Base-by-base conservation (phyloP, 2,329 filamentous ascomycete genomes). In the Paecilomyces niveus region DNA sequence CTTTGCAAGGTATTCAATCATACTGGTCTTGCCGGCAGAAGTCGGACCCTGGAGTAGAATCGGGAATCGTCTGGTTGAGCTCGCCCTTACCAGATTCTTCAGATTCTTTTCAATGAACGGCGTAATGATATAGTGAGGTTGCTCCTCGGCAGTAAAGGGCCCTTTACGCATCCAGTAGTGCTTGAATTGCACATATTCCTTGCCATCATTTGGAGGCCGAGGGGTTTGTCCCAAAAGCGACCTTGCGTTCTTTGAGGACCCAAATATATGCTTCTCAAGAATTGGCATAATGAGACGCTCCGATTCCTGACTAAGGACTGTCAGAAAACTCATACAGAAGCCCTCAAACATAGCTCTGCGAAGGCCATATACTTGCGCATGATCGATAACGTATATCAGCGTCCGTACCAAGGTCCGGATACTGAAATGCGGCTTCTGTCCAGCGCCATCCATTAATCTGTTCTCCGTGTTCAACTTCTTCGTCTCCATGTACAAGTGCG, bases 1-100 rank as follows among this genome's bases (percentile, higher is more conserved):
- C 68, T 96, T 94, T n/a, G 95, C 93, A 39, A 99, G 82, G 71
- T 96, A 97, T 74, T 97, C 93, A 50, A 99, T 96, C 94, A 99
- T 99, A 74, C 93, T 97, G 0, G 94, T 99, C 76, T 99, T 99
- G 63, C 94, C 94, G 11, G 93, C 90, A 4, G 95, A 99, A 0
- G 94, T 99, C 11, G 95, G 94, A 3, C 94, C 94, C 74, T 99
- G 94, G 21, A 99, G 89, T 9, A 99, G 81, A 54, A 99, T 90
- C 0, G 94, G 95, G 71, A 96, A 99, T 54, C 89, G 85, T 35
- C 92, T 81, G 3, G 93, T 99, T 0, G 93, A 97, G 15, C 92
- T 92, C 2, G 94, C 95, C 68, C 95, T 85, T 10, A 97, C 93
- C 29, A 99, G 78, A 67, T 99, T 99, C 65, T 97, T 85, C 63